phyloP scores from a whole-genome alignment of 192 early-diverging fungal genomes.

The Pilaira anomala region DNA sequence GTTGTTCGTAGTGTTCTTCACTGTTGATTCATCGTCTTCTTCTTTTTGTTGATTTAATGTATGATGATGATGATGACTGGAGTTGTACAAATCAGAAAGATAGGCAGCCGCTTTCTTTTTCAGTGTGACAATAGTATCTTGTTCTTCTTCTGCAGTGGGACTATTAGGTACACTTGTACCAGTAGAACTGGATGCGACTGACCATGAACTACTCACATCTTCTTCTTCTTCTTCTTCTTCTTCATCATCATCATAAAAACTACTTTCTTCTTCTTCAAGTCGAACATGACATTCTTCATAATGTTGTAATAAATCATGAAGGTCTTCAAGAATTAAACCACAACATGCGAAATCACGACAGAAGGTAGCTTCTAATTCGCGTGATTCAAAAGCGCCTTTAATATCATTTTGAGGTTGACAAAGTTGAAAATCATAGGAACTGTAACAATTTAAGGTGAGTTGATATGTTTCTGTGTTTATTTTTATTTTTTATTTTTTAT shows the following conservation, averaged over 20 bases:
- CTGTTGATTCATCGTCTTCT: constrained; percentile 14
- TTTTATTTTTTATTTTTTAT: neutral
- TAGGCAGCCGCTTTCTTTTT: constrained; percentile 37
- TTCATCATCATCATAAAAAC: constrained; percentile 41
- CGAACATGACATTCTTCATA: constrained; percentile 93
- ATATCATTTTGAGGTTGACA: constrained; percentile 28
- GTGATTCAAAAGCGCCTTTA: constrained; percentile 48
- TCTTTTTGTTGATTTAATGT: neutral
- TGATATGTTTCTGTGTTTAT: too few species aligned
- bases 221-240: too few species aligned
- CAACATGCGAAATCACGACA: constrained; percentile 97
- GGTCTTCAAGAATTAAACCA: constrained; percentile 79
- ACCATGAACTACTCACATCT: constrained; percentile 12
- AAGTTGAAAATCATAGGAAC: constrained; percentile 31
- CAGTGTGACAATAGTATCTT: constrained; percentile 22
- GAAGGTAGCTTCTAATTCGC: constrained; percentile 83
- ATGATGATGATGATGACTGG: neutral
- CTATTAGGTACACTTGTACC: constrained; percentile 26
- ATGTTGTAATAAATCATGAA: constrained; percentile 95
- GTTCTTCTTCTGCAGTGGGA: constrained; percentile 19
- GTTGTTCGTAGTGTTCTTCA: neutral
- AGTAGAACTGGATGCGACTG: constrained; percentile 6
- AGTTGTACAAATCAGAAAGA: constrained; percentile 27
- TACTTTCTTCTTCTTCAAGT: constrained; percentile 78
- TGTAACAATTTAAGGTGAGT: constrained; percentile 7